Conservation (phyloP, 306 rosid genomes). For the Cicer judaicum region DNA sequence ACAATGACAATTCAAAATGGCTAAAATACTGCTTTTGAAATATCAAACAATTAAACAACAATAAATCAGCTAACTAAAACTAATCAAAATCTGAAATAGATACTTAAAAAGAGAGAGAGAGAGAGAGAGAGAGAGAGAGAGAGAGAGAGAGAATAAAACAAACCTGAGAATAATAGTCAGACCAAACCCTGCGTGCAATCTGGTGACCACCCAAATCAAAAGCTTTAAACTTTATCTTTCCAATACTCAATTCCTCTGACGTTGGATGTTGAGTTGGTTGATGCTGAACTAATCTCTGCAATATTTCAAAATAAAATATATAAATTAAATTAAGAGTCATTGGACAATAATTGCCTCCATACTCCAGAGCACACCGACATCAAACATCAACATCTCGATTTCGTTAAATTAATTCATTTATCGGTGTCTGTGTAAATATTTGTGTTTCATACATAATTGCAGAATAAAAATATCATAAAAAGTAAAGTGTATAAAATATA, state of each 20-base stretch:
- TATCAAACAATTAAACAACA: too few relatives aligned
- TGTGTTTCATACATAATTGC: too few relatives aligned
- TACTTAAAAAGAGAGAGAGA: neutral
- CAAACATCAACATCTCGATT: too few relatives aligned
- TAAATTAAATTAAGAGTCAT: neutral
- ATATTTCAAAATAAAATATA: neutral
- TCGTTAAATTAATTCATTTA: too few relatives aligned
- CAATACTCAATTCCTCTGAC: constrained; percentile 83
- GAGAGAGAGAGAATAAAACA: neutral
- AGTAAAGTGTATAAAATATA: neutral
- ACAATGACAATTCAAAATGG: too few relatives aligned
- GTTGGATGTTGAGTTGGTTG: constrained; percentile 88
- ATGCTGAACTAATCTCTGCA: constrained; percentile 84
- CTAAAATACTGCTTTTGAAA: too few relatives aligned
- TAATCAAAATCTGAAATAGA: neutral
- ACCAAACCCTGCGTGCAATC: constrained; percentile 93
- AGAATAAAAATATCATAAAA: neutral
- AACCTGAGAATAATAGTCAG: constrained; percentile 81
- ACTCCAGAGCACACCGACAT: neutral
- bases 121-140: too few relatives aligned
- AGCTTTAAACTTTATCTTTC: constrained; percentile 81
- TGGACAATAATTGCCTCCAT: neutral
- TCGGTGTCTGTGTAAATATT: too few relatives aligned
- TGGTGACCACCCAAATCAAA: constrained; percentile 91
- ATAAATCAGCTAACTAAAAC: constrained; percentile 9